A percentile compares a stretch with the other conserved stretches of the same genome.
Evolutionary conservation across 2,329 filamentous ascomycete species (phyloP).

Genomic region (Capronia epimyces): DNA sequence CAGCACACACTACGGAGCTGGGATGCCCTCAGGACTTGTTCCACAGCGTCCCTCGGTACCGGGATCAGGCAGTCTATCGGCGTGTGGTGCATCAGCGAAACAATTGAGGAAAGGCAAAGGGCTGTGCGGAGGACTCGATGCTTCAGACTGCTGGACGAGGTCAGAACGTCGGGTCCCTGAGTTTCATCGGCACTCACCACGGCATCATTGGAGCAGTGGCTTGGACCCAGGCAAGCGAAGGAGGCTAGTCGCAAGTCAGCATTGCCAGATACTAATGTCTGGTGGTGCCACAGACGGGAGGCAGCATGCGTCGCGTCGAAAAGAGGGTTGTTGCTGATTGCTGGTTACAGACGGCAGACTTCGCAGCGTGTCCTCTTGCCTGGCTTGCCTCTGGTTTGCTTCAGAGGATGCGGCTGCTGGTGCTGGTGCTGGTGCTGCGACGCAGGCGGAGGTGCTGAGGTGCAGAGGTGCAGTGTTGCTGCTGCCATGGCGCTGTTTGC

Average conservation of each 20-base stretch:
- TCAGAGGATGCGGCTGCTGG: too few relatives aligned
- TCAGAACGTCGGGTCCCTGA: neutral
- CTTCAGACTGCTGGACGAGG: neutral
- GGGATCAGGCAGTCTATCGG: neutral
- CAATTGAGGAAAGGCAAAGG: neutral
- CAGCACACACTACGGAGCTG: neutral
- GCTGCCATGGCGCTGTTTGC: neutral
- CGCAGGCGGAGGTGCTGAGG: neutral
- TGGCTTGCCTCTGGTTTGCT: neutral
- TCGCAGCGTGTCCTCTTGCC: too few relatives aligned
- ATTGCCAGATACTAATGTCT: neutral
- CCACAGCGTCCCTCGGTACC: neutral
- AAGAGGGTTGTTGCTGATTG: constrained; percentile 1
- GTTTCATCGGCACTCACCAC: neutral
- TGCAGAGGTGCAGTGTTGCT: neutral
- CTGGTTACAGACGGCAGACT: neutral
- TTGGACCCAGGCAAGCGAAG: neutral
- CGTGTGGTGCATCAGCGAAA: neutral
- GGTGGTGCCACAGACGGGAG: neutral
- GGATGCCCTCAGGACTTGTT: neutral
- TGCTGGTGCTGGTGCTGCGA: neutral
- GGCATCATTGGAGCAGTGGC: neutral
- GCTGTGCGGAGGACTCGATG: neutral
- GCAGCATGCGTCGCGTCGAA: neutral
- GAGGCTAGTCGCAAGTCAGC: neutral